Conservation (phyloP, 352 stramenopile species). For the Pythium scleroteichum region DNA sequence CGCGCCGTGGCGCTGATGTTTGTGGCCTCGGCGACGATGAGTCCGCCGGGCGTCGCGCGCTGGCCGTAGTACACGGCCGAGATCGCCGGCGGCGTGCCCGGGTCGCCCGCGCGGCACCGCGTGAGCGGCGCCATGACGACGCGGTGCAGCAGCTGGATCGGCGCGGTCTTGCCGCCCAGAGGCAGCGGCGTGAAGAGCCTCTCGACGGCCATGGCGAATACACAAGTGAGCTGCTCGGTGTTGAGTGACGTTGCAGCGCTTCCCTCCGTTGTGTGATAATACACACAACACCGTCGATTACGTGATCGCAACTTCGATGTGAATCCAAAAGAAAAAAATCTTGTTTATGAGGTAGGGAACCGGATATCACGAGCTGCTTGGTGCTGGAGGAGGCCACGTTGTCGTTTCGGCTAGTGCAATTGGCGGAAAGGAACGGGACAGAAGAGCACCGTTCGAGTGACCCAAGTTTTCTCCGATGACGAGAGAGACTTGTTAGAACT, state of each 20-base stretch:
- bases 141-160: conserved; percentile 32
- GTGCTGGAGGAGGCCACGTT: too few species aligned
- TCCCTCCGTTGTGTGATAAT: neutral
- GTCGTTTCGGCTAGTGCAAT: too few species aligned
- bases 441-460: too few species aligned
- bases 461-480: too few species aligned
- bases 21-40: conserved; percentile 48
- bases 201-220: conserved; percentile 13
- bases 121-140: conserved; percentile 51
- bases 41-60: conserved; percentile 31
- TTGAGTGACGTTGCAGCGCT: conserved; percentile 5
- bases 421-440: too few species aligned
- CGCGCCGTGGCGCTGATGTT: conserved; percentile 26
- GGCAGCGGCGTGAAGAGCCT: conserved; percentile 32
- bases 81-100: conserved; percentile 15
- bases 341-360: too few species aligned
- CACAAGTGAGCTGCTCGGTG: conserved; percentile 3
- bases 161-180: conserved; percentile 22
- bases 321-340: too few species aligned
- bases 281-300: too few species aligned
- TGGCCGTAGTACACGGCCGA: conserved; percentile 42
- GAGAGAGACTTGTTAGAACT: too few species aligned
- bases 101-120: conserved; percentile 16
- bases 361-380: too few species aligned
- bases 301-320: too few species aligned